phyloP scores from a whole-genome alignment of 2,329 filamentous ascomycete species.

The Colletotrichum falcatum region DNA sequence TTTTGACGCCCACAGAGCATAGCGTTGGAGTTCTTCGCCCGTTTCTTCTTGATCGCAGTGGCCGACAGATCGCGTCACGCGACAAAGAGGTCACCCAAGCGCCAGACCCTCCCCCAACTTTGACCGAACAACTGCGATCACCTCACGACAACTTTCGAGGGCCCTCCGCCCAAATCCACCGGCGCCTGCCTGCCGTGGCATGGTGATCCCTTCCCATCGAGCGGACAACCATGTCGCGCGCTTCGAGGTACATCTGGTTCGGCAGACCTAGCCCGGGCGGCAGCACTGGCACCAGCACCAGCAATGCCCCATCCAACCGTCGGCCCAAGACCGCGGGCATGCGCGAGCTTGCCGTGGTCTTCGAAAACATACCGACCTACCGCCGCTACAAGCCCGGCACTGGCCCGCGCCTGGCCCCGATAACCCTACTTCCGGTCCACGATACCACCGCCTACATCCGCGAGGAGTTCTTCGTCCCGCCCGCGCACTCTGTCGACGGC shows the following conservation, averaged over 20 bases:
- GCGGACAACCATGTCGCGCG: slow-evolving; percentile 29
- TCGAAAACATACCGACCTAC: slow-evolving; percentile 36
- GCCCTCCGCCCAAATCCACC: not conserved
- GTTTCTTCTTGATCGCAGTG: not conserved
- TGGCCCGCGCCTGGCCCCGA: slow-evolving; percentile 60
- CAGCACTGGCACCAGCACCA: not conserved
- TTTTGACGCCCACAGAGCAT: not conserved
- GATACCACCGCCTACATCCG: slow-evolving; percentile 69
- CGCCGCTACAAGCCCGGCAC: slow-evolving; percentile 55
- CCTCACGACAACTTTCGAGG: too few species aligned
- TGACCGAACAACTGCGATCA: not conserved
- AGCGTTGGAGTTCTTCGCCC: not conserved
- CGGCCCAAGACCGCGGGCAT: not conserved
- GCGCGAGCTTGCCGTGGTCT: slow-evolving; percentile 34
- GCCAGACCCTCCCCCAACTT: not conserved
- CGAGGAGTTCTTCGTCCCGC: slow-evolving; percentile 62
- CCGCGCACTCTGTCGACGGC: slow-evolving; percentile 50
- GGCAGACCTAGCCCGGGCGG: slow-evolving; percentile 2
- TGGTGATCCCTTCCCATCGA: not conserved
- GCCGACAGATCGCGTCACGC: slow-evolving; percentile 10
- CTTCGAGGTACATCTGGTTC: slow-evolving; percentile 23
- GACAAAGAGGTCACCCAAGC: not conserved
- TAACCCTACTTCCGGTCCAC: slow-evolving; percentile 60
- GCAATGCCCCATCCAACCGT: not conserved
- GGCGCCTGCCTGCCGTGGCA: slow-evolving; percentile 2